These are phyloP conservation scores for Cladobotryum mycophilum DNA, from an alignment of 2,329 filamentous ascomycete genomes.

Conservation along the genomic window DNA sequence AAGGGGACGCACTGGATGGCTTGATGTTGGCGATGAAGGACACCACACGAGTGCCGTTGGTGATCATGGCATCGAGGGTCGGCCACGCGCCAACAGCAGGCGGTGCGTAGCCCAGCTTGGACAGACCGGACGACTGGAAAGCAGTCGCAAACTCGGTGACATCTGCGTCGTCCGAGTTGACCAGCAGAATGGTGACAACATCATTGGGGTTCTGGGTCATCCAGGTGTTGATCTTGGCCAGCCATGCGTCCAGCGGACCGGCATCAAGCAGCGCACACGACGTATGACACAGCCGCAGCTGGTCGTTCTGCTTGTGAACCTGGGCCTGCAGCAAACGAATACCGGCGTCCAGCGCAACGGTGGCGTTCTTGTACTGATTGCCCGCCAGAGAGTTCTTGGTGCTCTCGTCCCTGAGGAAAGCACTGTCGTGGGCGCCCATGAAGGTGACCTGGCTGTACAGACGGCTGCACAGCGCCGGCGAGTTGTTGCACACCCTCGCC, in stretches of 20 bases:
- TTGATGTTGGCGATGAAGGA: slow-evolving; percentile 58
- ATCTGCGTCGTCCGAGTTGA: slow-evolving; percentile 59
- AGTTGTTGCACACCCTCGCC: slow-evolving; percentile 68
- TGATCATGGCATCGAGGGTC: slow-evolving; percentile 64
- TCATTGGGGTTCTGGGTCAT: slow-evolving; percentile 64
- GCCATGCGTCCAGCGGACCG: slow-evolving; percentile 58
- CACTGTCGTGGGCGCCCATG: slow-evolving; percentile 68
- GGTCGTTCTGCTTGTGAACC: slow-evolving; percentile 55
- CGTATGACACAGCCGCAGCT: slow-evolving; percentile 65
- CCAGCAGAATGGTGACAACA: slow-evolving; percentile 67
- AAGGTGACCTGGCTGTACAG: slow-evolving; percentile 72
- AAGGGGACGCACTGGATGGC: slow-evolving; percentile 39
- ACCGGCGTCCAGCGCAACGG: slow-evolving; percentile 62
- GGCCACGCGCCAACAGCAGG: slow-evolving; percentile 53
- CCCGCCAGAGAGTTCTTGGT: slow-evolving; percentile 58
- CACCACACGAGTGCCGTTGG: slow-evolving; percentile 57
- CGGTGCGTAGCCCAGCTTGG: slow-evolving; percentile 54
- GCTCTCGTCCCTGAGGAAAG: slow-evolving; percentile 61
- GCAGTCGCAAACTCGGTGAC: slow-evolving; percentile 48
- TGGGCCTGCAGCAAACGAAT: slow-evolving; percentile 66
- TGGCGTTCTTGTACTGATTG: slow-evolving; percentile 70
- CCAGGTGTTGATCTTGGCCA: slow-evolving; percentile 59
- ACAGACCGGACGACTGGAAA: slow-evolving; percentile 54
- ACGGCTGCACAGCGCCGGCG: slow-evolving; percentile 62
- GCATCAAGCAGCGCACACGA: slow-evolving; percentile 62